phyloP scores from a whole-genome alignment of 192 early-diverging fungal species.

The Mortierella antarctica region DNA sequence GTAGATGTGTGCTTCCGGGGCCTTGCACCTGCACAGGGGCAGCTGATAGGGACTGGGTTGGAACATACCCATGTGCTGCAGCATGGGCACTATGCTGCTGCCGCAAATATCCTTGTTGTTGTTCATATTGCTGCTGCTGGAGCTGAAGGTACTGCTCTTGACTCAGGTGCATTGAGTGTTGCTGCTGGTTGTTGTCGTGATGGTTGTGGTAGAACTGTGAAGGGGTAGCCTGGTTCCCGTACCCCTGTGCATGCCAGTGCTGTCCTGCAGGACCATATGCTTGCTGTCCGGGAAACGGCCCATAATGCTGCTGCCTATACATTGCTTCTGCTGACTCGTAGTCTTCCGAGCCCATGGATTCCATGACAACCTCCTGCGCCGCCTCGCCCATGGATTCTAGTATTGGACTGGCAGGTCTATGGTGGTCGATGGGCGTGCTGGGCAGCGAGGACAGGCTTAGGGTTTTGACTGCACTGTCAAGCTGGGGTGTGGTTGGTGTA shows the following conservation, averaged over 20 bases:
- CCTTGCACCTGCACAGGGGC: neutral
- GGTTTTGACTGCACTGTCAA: constrained; percentile 33
- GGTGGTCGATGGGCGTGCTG: neutral
- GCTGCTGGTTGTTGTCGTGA: constrained; percentile 8
- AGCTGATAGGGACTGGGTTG: neutral
- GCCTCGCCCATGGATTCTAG: constrained; percentile 49
- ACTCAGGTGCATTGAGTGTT: constrained; percentile 24
- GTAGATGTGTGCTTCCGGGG: neutral
- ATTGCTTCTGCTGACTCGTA: neutral
- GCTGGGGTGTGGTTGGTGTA: constrained; percentile 4
- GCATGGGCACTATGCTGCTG: constrained; percentile 35
- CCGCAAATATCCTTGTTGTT: constrained; percentile 29
- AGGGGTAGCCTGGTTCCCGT: constrained; percentile 11
- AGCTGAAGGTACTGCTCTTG: constrained; percentile 39
- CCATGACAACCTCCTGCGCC: constrained; percentile 21
- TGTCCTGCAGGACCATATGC: neutral
- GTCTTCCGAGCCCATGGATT: constrained; percentile 50
- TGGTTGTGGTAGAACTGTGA: constrained; percentile 11
- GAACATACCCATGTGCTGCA: constrained; percentile 37
- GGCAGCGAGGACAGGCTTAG: constrained; percentile 24
- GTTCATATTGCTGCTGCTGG: constrained; percentile 40
- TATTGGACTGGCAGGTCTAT: constrained; percentile 16
- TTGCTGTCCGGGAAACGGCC: constrained; percentile 1
- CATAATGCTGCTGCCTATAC: constrained; percentile 5
- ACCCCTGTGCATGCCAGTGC: constrained; percentile 17